phyloP scores from a whole-genome alignment of 768 basidiomycete species.

The Suillus weaverae region DNA sequence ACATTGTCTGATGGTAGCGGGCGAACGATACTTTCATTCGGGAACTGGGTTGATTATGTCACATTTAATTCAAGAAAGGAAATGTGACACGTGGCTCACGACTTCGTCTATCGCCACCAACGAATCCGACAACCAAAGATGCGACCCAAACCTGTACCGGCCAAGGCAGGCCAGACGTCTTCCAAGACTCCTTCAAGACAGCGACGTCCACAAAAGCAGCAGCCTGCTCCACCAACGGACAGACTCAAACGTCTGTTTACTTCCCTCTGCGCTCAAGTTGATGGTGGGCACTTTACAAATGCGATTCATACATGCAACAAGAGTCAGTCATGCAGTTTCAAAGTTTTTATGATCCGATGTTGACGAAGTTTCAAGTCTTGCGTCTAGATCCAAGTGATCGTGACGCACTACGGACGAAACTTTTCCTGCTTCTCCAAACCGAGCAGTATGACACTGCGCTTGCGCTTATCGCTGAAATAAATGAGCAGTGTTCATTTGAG shows the following conservation, averaged over 20 bases:
- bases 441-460: conserved; percentile 79
- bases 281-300: conserved; percentile 83
- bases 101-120: background rate
- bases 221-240: conserved; percentile 23
- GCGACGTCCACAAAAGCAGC: conserved; percentile 12
- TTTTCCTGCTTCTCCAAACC: conserved; percentile 86
- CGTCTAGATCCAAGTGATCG: conserved; percentile 60
- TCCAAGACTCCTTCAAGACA: conserved; percentile 10
- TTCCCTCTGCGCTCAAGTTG: conserved; percentile 83
- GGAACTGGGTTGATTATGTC: background rate
- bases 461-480: conserved; percentile 44
- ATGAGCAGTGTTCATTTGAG: conserved; percentile 51
- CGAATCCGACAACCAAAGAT: conserved; percentile 11
- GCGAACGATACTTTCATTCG: background rate
- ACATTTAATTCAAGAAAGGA: conserved; percentile 1
- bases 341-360: conserved; percentile 19
- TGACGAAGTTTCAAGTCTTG: conserved; percentile 53
- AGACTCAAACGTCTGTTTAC: conserved; percentile 63
- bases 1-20: background rate
- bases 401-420: conserved; percentile 79
- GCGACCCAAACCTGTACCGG: conserved; percentile 18
- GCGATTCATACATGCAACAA: conserved; percentile 92
- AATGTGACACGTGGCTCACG: background rate
- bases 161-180: background rate
- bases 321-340: conserved; percentile 50